These are phyloP conservation scores for Mortierella sp. DNA, from an alignment of 371 early-diverging fungal species.

Conservation along the genomic window DNA sequence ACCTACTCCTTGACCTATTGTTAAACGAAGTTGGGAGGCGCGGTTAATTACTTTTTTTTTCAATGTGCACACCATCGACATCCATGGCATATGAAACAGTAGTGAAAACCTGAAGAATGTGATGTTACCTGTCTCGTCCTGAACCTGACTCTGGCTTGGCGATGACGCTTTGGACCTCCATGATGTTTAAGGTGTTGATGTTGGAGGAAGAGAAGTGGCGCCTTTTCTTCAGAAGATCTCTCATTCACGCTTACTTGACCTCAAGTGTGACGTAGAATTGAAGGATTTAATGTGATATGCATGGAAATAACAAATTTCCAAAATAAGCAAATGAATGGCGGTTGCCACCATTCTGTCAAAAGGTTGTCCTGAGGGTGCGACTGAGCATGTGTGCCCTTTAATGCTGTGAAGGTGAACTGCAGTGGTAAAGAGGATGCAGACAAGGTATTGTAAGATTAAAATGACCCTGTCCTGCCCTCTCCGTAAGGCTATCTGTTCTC, in stretches of 20 bases:
- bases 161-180: slow-evolving; percentile 39
- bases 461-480: background rate
- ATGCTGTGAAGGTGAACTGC: background rate
- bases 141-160: slow-evolving; percentile 8
- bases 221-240: too few relatives aligned
- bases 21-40: background rate
- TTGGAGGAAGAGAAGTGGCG: background rate
- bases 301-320: background rate
- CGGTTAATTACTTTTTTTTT: slow-evolving; percentile 17
- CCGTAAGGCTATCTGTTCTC: background rate
- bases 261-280: background rate
- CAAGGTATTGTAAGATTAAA: too few relatives aligned
- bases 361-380: background rate
- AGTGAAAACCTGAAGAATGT: background rate
- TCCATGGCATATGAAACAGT: background rate
- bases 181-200: slow-evolving; percentile 9
- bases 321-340: background rate
- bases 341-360: background rate
- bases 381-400: background rate
- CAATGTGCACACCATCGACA: background rate
- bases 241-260: too few relatives aligned
- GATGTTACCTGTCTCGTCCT: slow-evolving; percentile 21
- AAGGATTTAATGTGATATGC: background rate
- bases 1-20: slow-evolving; percentile 32
- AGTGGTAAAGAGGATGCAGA: background rate